Evolutionary conservation across 2,329 filamentous ascomycete genomes (phyloP).

Genomic region (Blastomyces gilchristii): DNA sequence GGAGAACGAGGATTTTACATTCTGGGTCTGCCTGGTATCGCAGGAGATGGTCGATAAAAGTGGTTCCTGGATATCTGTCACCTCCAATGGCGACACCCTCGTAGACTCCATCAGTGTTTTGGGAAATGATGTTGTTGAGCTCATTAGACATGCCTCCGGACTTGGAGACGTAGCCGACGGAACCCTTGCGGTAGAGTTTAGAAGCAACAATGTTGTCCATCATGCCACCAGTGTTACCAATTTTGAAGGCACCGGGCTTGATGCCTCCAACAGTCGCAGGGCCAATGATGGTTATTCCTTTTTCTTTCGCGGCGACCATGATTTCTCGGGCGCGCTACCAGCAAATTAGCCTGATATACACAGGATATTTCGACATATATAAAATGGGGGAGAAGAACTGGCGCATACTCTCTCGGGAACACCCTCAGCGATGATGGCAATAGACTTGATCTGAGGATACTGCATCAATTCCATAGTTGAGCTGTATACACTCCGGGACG

Average conservation of each 20-base stretch:
- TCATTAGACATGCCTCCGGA: slow-evolving; percentile 99
- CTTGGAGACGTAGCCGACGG: slow-evolving; percentile 98
- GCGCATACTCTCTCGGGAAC: slow-evolving; percentile 78
- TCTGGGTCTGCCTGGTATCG: slow-evolving; percentile 93
- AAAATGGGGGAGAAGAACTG: background rate
- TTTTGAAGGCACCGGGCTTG: slow-evolving; percentile 99
- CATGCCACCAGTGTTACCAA: slow-evolving; percentile 99
- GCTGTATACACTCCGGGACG: slow-evolving; percentile 94
- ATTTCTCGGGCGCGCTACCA: slow-evolving; percentile 92
- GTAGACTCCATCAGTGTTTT: slow-evolving; percentile 94
- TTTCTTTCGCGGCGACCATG: slow-evolving; percentile 90
- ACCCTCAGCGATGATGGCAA: slow-evolving; percentile 99
- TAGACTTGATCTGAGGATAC: slow-evolving; percentile 91
- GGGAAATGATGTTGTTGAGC: slow-evolving; percentile 97
- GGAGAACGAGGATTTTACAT: slow-evolving; percentile 91
- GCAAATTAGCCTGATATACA: slow-evolving; percentile 4
- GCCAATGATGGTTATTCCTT: slow-evolving; percentile 97
- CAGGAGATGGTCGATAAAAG: slow-evolving; percentile 97
- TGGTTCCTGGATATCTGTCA: slow-evolving; percentile 97
- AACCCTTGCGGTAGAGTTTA: slow-evolving; percentile 99
- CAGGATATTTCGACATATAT: background rate
- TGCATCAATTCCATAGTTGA: slow-evolving; percentile 99
- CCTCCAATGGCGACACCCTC: slow-evolving; percentile 99
- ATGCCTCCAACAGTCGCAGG: slow-evolving; percentile 98
- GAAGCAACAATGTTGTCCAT: slow-evolving; percentile 99